Evolutionary conservation across 305 asterid species (phyloP).

Genomic region (Euphrasia arctica): DNA sequence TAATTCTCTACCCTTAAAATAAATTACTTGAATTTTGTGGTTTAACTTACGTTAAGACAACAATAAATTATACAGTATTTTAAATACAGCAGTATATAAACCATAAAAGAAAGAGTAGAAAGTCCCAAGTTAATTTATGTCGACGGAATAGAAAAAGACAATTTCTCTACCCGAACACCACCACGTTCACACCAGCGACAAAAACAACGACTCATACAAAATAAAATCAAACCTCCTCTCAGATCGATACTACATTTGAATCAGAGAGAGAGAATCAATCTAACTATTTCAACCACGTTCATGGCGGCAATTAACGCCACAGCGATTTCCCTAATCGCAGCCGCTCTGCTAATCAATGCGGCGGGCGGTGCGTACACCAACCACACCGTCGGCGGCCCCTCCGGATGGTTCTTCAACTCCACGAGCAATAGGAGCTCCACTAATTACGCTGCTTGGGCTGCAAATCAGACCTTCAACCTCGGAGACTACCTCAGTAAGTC

Average conservation of each 20-base stretch:
- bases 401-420: slow-evolving; percentile 78
- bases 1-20: no score
- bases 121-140: no score
- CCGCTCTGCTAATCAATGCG: slow-evolving; percentile 35
- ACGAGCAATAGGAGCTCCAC: slow-evolving; percentile 44
- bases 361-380: slow-evolving; percentile 55
- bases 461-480: slow-evolving; percentile 59
- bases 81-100: no score
- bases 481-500: slow-evolving; percentile 75
- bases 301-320: slow-evolving; percentile 37
- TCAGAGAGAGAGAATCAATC: background rate
- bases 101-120: no score
- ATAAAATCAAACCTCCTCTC: slow-evolving; percentile 8
- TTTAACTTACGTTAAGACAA: no score
- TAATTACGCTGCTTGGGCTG: slow-evolving; percentile 67
- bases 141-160: no score
- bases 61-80: no score
- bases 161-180: no score
- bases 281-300: slow-evolving; percentile 19
- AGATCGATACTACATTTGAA: slow-evolving; percentile 9
- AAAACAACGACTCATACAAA: background rate
- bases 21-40: no score
- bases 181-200: no score
- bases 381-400: slow-evolving; percentile 72
- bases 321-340: slow-evolving; percentile 28